phyloP scores from a whole-genome alignment of 2,329 filamentous ascomycete genomes.

The Colletotrichum theobromicola region DNA sequence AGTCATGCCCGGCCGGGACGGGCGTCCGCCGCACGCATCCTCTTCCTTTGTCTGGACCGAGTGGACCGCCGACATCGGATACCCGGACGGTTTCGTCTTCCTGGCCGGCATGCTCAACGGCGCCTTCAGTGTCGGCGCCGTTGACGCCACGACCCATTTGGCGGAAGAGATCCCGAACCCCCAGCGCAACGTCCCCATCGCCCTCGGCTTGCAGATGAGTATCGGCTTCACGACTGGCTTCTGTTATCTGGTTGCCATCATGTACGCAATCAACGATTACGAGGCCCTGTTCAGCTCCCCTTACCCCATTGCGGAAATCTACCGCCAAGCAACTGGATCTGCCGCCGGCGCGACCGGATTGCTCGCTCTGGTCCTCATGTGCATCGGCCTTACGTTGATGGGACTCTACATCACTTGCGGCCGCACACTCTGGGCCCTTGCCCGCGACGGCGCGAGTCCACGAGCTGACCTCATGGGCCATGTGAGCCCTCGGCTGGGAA shows the following conservation, averaged over 20 bases:
- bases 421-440: constrained; percentile 45
- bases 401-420: constrained; percentile 44
- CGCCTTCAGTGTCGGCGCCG: constrained; percentile 70
- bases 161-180: constrained; percentile 67
- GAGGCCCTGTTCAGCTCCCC: constrained; percentile 53
- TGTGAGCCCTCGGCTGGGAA: constrained; percentile 33
- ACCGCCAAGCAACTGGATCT: constrained; percentile 61
- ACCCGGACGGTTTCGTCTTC: constrained; percentile 46
- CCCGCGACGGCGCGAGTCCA: constrained; percentile 43
- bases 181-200: constrained; percentile 57
- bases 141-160: constrained; percentile 69
- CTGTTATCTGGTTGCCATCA: constrained; percentile 54
- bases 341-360: constrained; percentile 55
- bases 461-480: constrained; percentile 31
- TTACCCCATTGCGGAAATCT: constrained; percentile 72
- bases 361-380: constrained; percentile 44
- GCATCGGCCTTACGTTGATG: constrained; percentile 38
- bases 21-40: constrained; percentile 33
- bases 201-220: constrained; percentile 54
- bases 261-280: constrained; percentile 64
- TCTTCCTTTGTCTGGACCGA: constrained; percentile 44
- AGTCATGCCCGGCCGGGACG: constrained; percentile 49
- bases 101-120: constrained; percentile 61
- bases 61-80: constrained; percentile 44
- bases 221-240: constrained; percentile 59